phyloP scores from a whole-genome alignment of 495 filamentous ascomycete genomes.

The Amorphotheca resinae region DNA sequence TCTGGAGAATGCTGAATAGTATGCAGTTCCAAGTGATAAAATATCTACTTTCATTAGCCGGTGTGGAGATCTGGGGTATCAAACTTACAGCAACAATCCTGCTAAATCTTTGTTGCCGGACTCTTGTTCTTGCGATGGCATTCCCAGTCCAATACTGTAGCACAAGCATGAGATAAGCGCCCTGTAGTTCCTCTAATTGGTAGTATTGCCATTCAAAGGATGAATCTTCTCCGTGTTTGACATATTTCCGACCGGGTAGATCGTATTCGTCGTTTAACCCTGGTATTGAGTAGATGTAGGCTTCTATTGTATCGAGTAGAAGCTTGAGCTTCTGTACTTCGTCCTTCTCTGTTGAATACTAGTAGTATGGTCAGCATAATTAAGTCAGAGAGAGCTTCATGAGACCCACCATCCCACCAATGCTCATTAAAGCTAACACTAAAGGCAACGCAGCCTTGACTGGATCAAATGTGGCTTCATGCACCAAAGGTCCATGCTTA shows the following conservation, averaged over 20 bases:
- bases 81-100: slow-evolving; percentile 16
- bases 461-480: slow-evolving; percentile 19
- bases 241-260: slow-evolving; percentile 13
- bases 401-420: slow-evolving; percentile 19
- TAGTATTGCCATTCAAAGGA: slow-evolving; percentile 16
- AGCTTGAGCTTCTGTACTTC: slow-evolving; percentile 12
- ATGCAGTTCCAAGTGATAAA: slow-evolving; percentile 13
- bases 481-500: slow-evolving; percentile 19
- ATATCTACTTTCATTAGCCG: slow-evolving; percentile 11
- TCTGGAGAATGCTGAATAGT: slow-evolving; percentile 9
- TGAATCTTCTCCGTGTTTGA: slow-evolving; percentile 11
- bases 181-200: slow-evolving; percentile 20
- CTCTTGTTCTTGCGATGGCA: slow-evolving; percentile 14
- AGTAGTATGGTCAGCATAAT: neutral
- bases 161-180: slow-evolving; percentile 19
- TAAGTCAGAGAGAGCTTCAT: neutral
- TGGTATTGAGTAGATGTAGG: slow-evolving; percentile 15
- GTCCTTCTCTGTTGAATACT: slow-evolving; percentile 15
- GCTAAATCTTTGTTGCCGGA: slow-evolving; percentile 17
- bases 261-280: slow-evolving; percentile 17
- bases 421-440: slow-evolving; percentile 16
- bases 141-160: slow-evolving; percentile 21
- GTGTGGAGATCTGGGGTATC: neutral
- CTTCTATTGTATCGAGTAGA: slow-evolving; percentile 17
- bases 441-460: slow-evolving; percentile 14